Evolutionary conservation across 176 grass and related monocot species (phyloP).

Genomic region (Phyllostachys edulis): DNA sequence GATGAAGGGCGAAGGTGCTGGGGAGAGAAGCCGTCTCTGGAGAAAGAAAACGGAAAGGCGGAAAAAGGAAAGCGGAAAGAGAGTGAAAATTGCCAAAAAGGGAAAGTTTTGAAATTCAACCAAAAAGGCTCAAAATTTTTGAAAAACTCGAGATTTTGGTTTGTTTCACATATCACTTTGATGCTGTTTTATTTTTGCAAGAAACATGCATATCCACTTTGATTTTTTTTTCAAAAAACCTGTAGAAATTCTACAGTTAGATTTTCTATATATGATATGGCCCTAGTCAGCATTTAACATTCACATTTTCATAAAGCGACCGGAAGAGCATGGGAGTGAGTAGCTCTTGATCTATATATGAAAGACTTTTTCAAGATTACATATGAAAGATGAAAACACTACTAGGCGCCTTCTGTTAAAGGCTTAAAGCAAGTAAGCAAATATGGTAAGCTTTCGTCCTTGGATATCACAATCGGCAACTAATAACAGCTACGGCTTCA

Average conservation of each 20-base stretch:
- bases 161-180: too few relatives aligned
- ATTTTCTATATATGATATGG: background rate
- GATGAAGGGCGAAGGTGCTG: too few relatives aligned
- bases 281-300: background rate
- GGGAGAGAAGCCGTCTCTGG: too few relatives aligned
- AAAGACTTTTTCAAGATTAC: background rate
- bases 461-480: background rate
- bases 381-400: background rate
- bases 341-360: background rate
- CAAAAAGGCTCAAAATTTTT: too few relatives aligned
- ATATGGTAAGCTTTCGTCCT: background rate
- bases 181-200: too few relatives aligned
- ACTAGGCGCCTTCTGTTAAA: background rate
- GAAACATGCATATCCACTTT: too few relatives aligned
- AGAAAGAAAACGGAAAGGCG: too few relatives aligned
- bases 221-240: background rate
- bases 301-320: background rate
- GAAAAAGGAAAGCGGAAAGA: too few relatives aligned
- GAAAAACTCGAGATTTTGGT: too few relatives aligned
- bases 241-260: background rate
- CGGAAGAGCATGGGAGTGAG: background rate
- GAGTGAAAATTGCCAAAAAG: too few relatives aligned
- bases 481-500: background rate
- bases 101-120: too few relatives aligned
- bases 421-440: background rate